Percentiles rank a stretch among this genome's conserved stretches.
Evolutionary conservation across 106 monocot species (phyloP).

Genomic region (Platanthera zijinensis): DNA sequence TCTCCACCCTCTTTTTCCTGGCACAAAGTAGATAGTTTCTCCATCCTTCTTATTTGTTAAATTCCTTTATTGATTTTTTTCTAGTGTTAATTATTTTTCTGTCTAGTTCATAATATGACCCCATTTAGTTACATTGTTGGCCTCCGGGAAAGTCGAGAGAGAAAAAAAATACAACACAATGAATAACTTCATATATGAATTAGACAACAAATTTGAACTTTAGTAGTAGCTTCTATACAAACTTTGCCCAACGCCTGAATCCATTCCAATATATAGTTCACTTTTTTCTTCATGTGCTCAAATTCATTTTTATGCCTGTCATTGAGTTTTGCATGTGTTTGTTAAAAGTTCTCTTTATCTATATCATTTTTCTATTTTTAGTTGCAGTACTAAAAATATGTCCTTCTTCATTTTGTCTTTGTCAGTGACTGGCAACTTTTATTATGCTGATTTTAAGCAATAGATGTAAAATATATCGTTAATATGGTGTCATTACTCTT

Average conservation of each 20-base stretch:
- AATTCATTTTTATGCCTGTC: neutral
- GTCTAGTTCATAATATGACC: neutral
- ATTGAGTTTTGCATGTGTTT: neutral
- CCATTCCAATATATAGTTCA: neutral
- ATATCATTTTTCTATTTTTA: neutral
- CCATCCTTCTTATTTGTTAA: neutral
- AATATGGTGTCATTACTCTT: neutral
- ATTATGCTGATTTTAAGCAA: neutral
- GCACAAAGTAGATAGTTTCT: constrained; percentile 50
- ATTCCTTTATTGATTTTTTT: neutral
- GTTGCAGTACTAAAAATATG: neutral
- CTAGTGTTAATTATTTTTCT: neutral
- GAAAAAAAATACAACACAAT: no score
- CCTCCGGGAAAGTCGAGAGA: no score
- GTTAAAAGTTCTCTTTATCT: neutral
- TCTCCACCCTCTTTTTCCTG: constrained; percentile 97
- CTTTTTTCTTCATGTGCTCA: neutral
- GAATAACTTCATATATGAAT: no score
- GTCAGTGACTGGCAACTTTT: neutral
- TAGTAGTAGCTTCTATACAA: no score
- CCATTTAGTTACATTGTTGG: no score
- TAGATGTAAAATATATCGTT: neutral
- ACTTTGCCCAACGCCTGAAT: no score
- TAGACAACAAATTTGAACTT: no score
- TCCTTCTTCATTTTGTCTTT: neutral